Base-by-base conservation (phyloP, 1,139 yeast species). In the Geotrichum carabidarum region DNA sequence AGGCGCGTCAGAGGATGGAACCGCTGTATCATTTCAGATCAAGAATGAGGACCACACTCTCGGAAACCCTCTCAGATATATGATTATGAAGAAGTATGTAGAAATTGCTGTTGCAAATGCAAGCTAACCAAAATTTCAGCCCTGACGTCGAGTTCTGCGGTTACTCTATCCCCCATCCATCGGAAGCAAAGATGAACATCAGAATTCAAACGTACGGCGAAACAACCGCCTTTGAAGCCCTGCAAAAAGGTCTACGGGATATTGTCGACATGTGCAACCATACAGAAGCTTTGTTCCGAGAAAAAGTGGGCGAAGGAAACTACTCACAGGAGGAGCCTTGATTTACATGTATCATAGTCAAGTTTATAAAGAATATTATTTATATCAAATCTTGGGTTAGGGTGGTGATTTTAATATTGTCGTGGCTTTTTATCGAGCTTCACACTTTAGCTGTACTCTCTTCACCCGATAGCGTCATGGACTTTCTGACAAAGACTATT, bases 71-170 rank as follows among this genome's bases (percentile, higher is more conserved):
- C 78, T 93, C 57, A 83, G 97, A 69, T 91, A 90, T 71, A 82
- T 93, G 67, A 89, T 93, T 64, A 90, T 93, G 96, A 91, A 91
- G 74, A 93, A 93, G 76, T 72, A 58, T 44, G 72, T 62, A 9
- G 5, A 22, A 22, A 3, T 22, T 34, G 6, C 6, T 54, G 17
- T 17, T 15, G 18, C 17, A 31, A 32, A 14, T 18, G 12, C 40
- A 14, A 37, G 15, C 40, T 37, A 37, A 22, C 34, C 17, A 17
- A 12, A 15, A 48, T 4, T 11, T 17, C 48, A 70, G 75, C 73
- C 96, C 97, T 41, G 95, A 90, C 63, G 98, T 93, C 36, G 99
- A 93, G 68, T 93, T 94, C 71, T 93, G 98, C 68, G 99, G 99
- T 57, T 93, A 93, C 74, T 88, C 97, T 50, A 94, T 93, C 60